Evolutionary conservation across 352 stramenopile species (phyloP).

Genomic region (Globisporangium orthogonon): DNA sequence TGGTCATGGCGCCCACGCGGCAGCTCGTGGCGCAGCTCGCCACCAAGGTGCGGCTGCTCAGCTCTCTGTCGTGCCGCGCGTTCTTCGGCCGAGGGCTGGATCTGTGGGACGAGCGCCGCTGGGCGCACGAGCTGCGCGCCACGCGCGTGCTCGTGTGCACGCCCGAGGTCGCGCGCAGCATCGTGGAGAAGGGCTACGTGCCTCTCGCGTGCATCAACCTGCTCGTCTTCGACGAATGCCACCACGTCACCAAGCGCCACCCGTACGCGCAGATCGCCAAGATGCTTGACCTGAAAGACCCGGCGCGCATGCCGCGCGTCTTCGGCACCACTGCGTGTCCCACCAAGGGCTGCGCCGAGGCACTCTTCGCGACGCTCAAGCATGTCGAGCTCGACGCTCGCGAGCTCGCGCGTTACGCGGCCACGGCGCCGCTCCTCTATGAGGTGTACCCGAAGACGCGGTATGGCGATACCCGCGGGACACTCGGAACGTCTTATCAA

Average conservation of each 20-base stretch:
- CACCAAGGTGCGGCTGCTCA: slow-evolving; percentile 58
- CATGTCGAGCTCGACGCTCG: slow-evolving; percentile 53
- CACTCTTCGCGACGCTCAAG: slow-evolving; percentile 63
- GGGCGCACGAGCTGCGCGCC: slow-evolving; percentile 43
- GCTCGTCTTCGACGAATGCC: slow-evolving; percentile 89
- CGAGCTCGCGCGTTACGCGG: slow-evolving; percentile 58
- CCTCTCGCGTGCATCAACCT: slow-evolving; percentile 70
- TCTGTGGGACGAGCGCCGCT: slow-evolving; percentile 58
- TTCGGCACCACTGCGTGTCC: slow-evolving; percentile 83
- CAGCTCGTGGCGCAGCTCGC: slow-evolving; percentile 79
- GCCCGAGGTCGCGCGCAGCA: slow-evolving; percentile 78
- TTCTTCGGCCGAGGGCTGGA: slow-evolving; percentile 48
- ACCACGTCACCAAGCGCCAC: slow-evolving; percentile 86
- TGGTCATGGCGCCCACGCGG: slow-evolving; percentile 79
- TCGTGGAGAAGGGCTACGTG: slow-evolving; percentile 83
- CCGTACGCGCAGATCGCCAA: slow-evolving; percentile 87
- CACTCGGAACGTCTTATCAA: neutral
- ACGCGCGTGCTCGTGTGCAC: slow-evolving; percentile 83
- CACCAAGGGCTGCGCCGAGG: slow-evolving; percentile 64
- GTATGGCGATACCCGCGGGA: neutral
- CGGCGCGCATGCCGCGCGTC: slow-evolving; percentile 45
- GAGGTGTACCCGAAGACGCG: slow-evolving; percentile 40
- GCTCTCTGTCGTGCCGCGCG: slow-evolving; percentile 45
- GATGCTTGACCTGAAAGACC: slow-evolving; percentile 51
- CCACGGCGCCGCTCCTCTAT: slow-evolving; percentile 55